These are phyloP conservation scores for Porpolomopsis calyptriformis DNA, from an alignment of 768 basidiomycete genomes.

Conservation along the genomic window DNA sequence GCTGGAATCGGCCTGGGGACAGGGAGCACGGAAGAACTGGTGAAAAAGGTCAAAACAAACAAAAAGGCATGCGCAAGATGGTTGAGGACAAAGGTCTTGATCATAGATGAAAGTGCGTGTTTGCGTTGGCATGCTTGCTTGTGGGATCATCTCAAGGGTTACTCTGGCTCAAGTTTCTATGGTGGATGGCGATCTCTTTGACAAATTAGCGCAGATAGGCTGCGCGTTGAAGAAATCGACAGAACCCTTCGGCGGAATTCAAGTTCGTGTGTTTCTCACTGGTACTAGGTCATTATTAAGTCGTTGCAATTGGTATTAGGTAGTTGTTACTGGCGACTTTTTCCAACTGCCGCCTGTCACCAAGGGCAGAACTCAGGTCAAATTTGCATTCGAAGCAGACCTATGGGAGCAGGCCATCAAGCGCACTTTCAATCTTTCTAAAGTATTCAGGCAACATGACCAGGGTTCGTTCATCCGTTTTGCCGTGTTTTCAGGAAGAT, in stretches of 20 bases:
- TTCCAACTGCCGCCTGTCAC: constrained; percentile 94
- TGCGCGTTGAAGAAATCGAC: constrained; percentile 47
- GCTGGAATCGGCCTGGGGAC: constrained; percentile 84
- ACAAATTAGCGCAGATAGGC: constrained; percentile 76
- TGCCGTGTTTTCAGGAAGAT: constrained; percentile 2
- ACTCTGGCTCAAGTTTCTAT: constrained; percentile 71
- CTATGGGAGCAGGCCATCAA: constrained; percentile 66
- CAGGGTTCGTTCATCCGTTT: constrained; percentile 43
- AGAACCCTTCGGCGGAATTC: constrained; percentile 87
- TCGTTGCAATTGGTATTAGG: constrained; percentile 27
- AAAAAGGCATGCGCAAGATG: constrained; percentile 75
- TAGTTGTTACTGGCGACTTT: constrained; percentile 94
- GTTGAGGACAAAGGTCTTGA: constrained; percentile 74
- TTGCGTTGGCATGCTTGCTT: not conserved
- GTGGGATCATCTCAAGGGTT: not conserved
- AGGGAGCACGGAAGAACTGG: constrained; percentile 51
- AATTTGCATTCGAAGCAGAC: constrained; percentile 87
- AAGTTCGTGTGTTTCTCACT: constrained; percentile 34
- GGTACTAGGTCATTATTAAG: not conserved
- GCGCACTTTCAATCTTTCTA: constrained; percentile 83
- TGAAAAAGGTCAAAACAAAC: constrained; percentile 64
- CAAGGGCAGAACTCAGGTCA: constrained; percentile 47
- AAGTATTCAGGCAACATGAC: constrained; percentile 92
- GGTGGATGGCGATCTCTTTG: constrained; percentile 89
- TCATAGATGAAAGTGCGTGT: constrained; percentile 65